These are phyloP conservation scores for Rhodotorula paludigena DNA, from an alignment of 768 basidiomycete species.

Conservation along the genomic window DNA sequence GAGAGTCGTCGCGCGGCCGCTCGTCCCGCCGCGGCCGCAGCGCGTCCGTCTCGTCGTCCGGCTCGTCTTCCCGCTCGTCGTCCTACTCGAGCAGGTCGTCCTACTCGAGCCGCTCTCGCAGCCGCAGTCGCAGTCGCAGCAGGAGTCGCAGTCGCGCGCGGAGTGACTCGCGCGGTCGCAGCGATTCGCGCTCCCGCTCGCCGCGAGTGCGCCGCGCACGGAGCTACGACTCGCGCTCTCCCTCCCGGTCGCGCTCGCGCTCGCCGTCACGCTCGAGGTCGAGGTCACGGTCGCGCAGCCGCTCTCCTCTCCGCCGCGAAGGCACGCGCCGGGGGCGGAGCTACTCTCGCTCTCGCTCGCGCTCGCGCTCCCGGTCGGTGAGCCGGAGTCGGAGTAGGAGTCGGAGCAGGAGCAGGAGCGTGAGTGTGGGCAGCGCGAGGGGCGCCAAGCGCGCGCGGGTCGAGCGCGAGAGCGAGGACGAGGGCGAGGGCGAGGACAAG, in stretches of 20 bases:
- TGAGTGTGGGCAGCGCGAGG: too few relatives aligned
- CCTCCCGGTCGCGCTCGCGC: not conserved
- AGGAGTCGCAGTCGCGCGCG: conserved; percentile 8
- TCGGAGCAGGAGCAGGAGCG: not conserved
- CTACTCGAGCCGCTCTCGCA: not conserved
- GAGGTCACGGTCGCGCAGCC: not conserved
- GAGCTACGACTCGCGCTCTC: not conserved
- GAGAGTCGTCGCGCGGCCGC: not conserved
- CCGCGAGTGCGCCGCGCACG: too few relatives aligned
- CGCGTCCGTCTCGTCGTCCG: conserved; percentile 4
- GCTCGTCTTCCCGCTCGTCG: not conserved
- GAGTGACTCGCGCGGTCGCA: conserved; percentile 10
- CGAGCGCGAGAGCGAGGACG: not conserved
- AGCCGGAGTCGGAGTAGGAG: not conserved
- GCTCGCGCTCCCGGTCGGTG: not conserved
- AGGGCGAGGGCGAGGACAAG: not conserved
- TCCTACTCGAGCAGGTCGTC: not conserved
- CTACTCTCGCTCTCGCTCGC: not conserved
- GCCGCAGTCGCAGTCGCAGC: not conserved
- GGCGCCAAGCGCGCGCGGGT: not conserved
- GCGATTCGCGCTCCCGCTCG: not conserved
- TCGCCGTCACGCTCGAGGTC: not conserved
- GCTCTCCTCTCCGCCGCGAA: not conserved
- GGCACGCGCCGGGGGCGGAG: not conserved
- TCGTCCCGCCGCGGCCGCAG: conserved; percentile 6